A percentile compares a stretch with the other conserved stretches of the same genome.
These are phyloP conservation scores for Zoysia japonica DNA, from an alignment of 176 grass and related monocot species.

Conservation along the genomic window DNA sequence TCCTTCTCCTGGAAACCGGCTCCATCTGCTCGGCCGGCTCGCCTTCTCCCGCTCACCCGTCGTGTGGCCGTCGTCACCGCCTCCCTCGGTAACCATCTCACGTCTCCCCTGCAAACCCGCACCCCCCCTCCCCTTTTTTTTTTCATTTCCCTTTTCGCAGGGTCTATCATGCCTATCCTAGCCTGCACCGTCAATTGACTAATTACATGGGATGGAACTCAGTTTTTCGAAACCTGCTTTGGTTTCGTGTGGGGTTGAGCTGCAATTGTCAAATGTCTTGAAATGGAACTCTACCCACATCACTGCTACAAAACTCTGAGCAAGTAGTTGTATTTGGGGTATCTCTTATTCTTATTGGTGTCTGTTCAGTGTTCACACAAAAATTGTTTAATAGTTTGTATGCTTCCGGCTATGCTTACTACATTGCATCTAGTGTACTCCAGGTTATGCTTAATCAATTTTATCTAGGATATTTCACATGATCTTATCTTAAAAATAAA, in stretches of 20 bases:
- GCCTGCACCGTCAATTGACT: background rate
- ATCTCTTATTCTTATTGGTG: background rate
- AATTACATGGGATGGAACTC: background rate
- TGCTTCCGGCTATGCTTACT: background rate
- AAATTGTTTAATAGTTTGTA: background rate
- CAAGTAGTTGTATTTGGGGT: background rate
- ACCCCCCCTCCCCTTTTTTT: too few relatives aligned
- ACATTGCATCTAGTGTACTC: background rate
- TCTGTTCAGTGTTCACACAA: background rate
- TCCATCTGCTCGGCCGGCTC: background rate
- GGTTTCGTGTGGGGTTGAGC: background rate
- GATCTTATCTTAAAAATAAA: background rate
- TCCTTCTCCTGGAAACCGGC: background rate
- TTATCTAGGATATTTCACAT: background rate
- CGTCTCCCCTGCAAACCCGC: too few relatives aligned
- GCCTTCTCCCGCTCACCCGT: background rate
- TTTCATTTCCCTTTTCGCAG: background rate
- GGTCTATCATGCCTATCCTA: background rate
- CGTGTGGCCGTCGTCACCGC: background rate
- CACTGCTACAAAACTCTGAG: background rate
- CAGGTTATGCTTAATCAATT: background rate
- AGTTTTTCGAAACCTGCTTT: background rate
- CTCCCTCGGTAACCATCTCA: slow-evolving; percentile 30
- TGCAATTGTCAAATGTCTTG: background rate
- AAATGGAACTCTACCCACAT: background rate